phyloP scores from a whole-genome alignment of 768 basidiomycete species.

The Sarcodon aspratus region DNA sequence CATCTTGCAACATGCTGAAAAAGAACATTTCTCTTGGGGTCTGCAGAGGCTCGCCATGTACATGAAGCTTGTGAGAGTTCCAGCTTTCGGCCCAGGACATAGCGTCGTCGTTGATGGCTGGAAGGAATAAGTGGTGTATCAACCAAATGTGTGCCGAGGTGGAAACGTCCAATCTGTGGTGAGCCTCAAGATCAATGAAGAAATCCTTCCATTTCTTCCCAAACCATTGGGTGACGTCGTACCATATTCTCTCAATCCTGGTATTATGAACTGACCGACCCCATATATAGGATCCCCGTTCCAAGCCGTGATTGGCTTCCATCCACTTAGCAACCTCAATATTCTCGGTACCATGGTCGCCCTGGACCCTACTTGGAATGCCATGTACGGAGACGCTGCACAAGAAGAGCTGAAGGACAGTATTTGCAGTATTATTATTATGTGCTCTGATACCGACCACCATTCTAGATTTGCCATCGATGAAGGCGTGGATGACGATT shows the following conservation, averaged over 20 bases:
- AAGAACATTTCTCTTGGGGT: too few relatives aligned
- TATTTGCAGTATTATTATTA: constrained; percentile 17
- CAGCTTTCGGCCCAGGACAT: constrained; percentile 19
- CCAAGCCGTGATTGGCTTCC: constrained; percentile 10
- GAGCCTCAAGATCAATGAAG: constrained; percentile 32
- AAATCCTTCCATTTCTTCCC: too few relatives aligned
- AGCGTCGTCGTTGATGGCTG: constrained; percentile 21
- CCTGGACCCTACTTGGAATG: constrained; percentile 13
- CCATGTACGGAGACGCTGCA: constrained; percentile 7
- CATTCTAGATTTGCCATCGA: constrained; percentile 15
- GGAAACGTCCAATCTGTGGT: constrained; percentile 15
- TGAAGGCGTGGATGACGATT: constrained; percentile 17
- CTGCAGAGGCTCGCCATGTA: constrained; percentile 12
- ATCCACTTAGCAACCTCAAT: constrained; percentile 12
- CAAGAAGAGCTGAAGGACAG: constrained; percentile 11
- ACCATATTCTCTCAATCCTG: constrained; percentile 27
- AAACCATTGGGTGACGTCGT: constrained; percentile 24
- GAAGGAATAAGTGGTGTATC: too few relatives aligned
- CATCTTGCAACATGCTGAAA: constrained; percentile 20
- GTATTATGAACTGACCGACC: constrained; percentile 31
- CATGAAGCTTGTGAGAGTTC: constrained; percentile 21
- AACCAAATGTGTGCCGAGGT: constrained; percentile 22
- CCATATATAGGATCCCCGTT: constrained; percentile 12
- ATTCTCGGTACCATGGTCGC: constrained; percentile 20
- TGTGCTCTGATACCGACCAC: constrained; percentile 11